Evolutionary conservation across 768 basidiomycete species (phyloP), one percentile per base, ranked within the genome.

Genomic region (Boletus sp.): DNA sequence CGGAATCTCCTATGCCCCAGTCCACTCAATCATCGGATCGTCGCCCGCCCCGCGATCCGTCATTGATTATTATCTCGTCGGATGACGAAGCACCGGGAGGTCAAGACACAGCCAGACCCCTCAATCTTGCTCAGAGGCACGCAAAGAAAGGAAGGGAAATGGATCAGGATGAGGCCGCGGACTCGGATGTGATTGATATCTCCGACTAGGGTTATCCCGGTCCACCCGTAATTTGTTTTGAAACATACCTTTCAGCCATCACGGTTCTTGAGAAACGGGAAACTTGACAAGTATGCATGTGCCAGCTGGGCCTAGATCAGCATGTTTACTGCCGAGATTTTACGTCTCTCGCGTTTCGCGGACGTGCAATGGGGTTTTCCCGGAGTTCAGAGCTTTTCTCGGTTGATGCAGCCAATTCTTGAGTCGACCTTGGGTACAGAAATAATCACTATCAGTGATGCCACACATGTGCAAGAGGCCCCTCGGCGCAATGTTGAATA

Each of bases 111-210:
- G 42, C 19, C 0, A 49, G 15, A 37, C 51, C 54, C 13, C 50
- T 53, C n/a, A 1, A 54, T 23, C 47, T 43, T 38, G 43, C 43
- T 48, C 52, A 51, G 51, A 53, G 59, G 53, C 60, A 29, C 25
- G 25, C 23, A 38, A 44, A 39, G 11, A 59, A 53, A 19, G 7
- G 29, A 43, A 55, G 27, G 39, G 33, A 17, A 65, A 72, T 59
- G 71, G 79, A 34, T 58, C 23, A 60, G 25, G 60, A 67, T 65
- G 74, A 60, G 70, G 78, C 33, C 59, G 19, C 58, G 11, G 63
- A 69, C 25, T 70, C 68, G 17, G 80, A 83, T 25, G 73, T 88
- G 29, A 83, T 89, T 60, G 80, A 84, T 53, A 71, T 90, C 38
- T 83, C 79, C 44, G 59, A 64, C 45, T 65, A 65, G 52, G 33